A percentile compares a stretch with the other conserved stretches of the same genome.
These are phyloP conservation scores for Tylopilus sp. DNA, from an alignment of 768 basidiomycete genomes.

Conservation along the genomic window DNA sequence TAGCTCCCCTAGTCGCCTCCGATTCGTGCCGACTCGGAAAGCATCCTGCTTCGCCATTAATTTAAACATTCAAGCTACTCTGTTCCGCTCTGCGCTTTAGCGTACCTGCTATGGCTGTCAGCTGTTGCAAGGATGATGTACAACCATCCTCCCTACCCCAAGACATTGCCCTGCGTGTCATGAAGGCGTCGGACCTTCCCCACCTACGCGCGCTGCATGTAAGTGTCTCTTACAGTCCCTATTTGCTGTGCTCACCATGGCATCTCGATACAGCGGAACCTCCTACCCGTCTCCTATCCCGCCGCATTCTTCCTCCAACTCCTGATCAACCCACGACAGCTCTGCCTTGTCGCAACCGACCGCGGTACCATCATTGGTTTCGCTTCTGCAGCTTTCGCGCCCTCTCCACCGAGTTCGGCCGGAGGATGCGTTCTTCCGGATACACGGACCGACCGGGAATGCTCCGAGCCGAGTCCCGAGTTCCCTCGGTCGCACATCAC, in stretches of 20 bases:
- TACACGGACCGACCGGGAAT: not conserved
- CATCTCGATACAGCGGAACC: constrained; percentile 21
- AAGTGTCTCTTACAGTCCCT: constrained; percentile 3
- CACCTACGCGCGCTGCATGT: constrained; percentile 28
- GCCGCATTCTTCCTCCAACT: constrained; percentile 32
- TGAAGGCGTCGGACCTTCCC: constrained; percentile 29
- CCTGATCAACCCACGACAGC: constrained; percentile 26
- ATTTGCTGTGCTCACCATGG: too few relatives aligned
- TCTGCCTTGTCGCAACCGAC: constrained; percentile 30
- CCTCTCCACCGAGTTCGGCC: not conserved
- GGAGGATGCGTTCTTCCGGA: not conserved
- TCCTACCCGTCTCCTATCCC: constrained; percentile 29
- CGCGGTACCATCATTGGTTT: constrained; percentile 22
- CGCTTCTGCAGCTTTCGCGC: constrained; percentile 24
- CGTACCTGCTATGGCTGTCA: constrained; percentile 7
- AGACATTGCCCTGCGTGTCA: constrained; percentile 19
- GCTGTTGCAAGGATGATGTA: not conserved
- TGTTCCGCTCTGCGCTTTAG: not conserved
- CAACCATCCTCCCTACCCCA: constrained; percentile 1
- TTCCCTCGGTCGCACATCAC: constrained; percentile 15
- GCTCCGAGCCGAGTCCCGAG: constrained; percentile 3
- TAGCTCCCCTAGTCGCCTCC: constrained; percentile 4
- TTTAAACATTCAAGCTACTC: not conserved
- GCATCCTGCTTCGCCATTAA: not conserved
- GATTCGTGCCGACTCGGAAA: constrained; percentile 15